phyloP scores from a whole-genome alignment of 1,284 basidiomycete genomes.

The Boletellus deceptivus region DNA sequence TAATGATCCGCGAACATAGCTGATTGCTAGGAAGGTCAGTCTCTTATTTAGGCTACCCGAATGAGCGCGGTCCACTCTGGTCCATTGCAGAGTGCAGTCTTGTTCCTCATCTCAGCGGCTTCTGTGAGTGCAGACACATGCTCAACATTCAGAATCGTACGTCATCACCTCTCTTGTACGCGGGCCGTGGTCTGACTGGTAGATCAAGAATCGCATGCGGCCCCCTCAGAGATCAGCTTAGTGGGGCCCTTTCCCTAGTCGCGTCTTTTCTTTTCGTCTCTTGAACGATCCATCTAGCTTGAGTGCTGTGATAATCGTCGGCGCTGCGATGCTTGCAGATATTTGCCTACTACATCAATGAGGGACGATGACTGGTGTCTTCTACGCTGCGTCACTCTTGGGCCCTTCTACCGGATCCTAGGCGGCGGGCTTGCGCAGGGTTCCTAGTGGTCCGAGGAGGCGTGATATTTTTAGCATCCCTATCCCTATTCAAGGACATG shows the following conservation, averaged over 20 bases:
- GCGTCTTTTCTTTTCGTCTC: neutral
- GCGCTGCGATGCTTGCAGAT: slow-evolving; percentile 80
- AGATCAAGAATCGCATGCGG: slow-evolving; percentile 57
- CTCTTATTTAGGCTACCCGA: neutral
- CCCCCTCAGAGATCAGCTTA: slow-evolving; percentile 67
- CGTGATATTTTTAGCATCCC: slow-evolving; percentile 48
- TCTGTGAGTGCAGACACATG: slow-evolving; percentile 71
- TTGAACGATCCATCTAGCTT: neutral
- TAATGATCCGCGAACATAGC: slow-evolving; percentile 81
- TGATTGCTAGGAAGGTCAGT: slow-evolving; percentile 59
- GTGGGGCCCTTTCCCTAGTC: too few relatives aligned
- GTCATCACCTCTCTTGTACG: slow-evolving; percentile 18
- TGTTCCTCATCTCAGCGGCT: slow-evolving; percentile 59
- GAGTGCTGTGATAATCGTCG: slow-evolving; percentile 71
- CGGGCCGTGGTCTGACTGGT: slow-evolving; percentile 1
- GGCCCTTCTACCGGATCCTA: slow-evolving; percentile 68
- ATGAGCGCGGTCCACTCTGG: too few relatives aligned
- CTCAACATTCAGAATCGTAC: slow-evolving; percentile 66
- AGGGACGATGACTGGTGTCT: slow-evolving; percentile 80
- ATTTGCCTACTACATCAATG: slow-evolving; percentile 79
- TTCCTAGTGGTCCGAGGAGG: too few relatives aligned
- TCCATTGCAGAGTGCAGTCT: slow-evolving; percentile 44
- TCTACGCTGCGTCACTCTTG: slow-evolving; percentile 63
- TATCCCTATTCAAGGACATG: slow-evolving; percentile 33
- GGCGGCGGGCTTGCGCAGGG: slow-evolving; percentile 66